phyloP scores from a whole-genome alignment of 306 rosid genomes.

The Corylus avellana region DNA sequence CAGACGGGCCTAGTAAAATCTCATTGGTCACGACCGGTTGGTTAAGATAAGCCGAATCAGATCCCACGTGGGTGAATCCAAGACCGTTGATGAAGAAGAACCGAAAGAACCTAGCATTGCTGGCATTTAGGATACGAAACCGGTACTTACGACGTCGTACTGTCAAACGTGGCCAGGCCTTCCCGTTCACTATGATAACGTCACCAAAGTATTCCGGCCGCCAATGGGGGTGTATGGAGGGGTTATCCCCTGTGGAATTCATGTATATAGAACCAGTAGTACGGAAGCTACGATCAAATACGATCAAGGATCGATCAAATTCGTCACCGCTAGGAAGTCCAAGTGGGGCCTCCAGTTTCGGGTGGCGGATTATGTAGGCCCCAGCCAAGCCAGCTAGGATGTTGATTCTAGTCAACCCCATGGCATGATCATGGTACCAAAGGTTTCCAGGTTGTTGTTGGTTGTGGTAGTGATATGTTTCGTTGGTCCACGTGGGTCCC shows the following conservation, averaged over 20 bases:
- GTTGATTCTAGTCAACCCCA: conserved; percentile 48
- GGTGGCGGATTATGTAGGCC: conserved; percentile 41
- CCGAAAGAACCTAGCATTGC: conserved; percentile 52
- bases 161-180: conserved; percentile 49
- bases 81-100: conserved; percentile 48
- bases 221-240: conserved; percentile 60
- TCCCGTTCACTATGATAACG: conserved; percentile 52
- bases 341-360: conserved; percentile 32
- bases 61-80: conserved; percentile 39
- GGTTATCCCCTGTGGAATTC: conserved; percentile 47
- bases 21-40: conserved; percentile 20
- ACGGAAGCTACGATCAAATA: conserved; percentile 48
- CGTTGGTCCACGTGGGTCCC: conserved; percentile 38
- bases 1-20: conserved; percentile 52
- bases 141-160: conserved; percentile 55
- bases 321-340: conserved; percentile 35
- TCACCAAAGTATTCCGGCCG: conserved; percentile 59
- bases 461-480: conserved; percentile 39
- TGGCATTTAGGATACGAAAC: conserved; percentile 49
- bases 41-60: conserved; percentile 45
- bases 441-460: conserved; percentile 53
- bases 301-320: conserved; percentile 41
- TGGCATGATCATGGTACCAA: conserved; percentile 61
- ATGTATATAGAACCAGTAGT: conserved; percentile 47
- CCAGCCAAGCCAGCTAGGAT: conserved; percentile 46